These are phyloP conservation scores for Cylindrotheca closterium DNA, from an alignment of 108 stramenopile species.

Conservation along the genomic window DNA sequence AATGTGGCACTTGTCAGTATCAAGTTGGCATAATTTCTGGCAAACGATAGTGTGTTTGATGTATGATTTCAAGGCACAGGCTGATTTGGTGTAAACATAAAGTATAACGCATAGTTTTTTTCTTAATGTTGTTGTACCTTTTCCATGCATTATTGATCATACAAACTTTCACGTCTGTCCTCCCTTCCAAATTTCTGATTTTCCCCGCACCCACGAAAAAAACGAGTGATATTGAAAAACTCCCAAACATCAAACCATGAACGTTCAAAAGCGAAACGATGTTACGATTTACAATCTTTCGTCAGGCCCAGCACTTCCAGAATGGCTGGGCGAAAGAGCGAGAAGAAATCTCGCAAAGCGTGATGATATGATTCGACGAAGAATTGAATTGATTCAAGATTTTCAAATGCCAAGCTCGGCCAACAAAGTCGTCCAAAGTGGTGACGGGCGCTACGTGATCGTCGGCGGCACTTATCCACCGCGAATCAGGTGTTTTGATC, in stretches of 20 bases:
- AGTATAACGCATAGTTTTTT: no score
- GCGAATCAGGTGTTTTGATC: constrained; percentile 92
- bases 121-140: no score
- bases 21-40: constrained; percentile 60
- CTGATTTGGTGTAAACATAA: no score
- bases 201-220: no score
- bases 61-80: no score
- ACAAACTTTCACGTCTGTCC: no score
- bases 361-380: constrained; percentile 86
- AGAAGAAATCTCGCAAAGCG: constrained; percentile 87
- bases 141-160: no score
- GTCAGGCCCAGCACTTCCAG: constrained; percentile 88
- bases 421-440: constrained; percentile 71
- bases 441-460: constrained; percentile 89
- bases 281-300: constrained; percentile 90
- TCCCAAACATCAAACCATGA: constrained; percentile 48
- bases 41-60: no score
- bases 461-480: constrained; percentile 96
- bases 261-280: constrained; percentile 84
- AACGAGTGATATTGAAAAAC: no score
- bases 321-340: constrained; percentile 95
- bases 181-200: no score
- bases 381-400: constrained; percentile 98
- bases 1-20: constrained; percentile 91
- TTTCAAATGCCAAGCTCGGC: constrained; percentile 94